Conservation (phyloP, 305 asterid species). For the Solanum chacoense region DNA sequence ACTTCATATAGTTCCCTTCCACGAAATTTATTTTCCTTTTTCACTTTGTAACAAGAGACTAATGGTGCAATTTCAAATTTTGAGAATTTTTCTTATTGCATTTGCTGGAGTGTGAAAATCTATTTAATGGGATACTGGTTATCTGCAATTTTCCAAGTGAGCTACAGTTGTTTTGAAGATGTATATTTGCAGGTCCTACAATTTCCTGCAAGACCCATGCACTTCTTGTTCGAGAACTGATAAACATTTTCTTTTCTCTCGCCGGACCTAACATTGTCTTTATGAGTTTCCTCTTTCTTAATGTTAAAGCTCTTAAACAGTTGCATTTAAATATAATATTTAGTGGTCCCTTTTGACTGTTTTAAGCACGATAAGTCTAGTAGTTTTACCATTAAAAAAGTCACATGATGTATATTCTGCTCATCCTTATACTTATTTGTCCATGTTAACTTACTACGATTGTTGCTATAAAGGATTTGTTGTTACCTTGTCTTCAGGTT, state of each 20-base stretch:
- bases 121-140: not conserved
- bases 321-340: not conserved
- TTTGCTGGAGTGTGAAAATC: not conserved
- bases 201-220: not conserved
- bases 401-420: not conserved
- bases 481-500: slow-evolving; percentile 43
- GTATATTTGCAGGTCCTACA: not conserved
- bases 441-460: not conserved
- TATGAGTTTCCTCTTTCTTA: not conserved
- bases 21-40: not conserved
- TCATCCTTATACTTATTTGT: not conserved
- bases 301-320: not conserved
- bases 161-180: not conserved
- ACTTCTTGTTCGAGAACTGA: not conserved
- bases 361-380: not conserved
- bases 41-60: not conserved
- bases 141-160: not conserved
- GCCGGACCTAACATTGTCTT: not conserved
- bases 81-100: not conserved
- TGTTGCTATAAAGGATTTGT: not conserved
- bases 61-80: not conserved
- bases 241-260: not conserved
- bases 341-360: not conserved
- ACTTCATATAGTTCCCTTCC: not conserved
- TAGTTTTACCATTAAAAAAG: not conserved